Conservation (phyloP, 148 eudicot species). For the Diospyros kaki region DNA sequence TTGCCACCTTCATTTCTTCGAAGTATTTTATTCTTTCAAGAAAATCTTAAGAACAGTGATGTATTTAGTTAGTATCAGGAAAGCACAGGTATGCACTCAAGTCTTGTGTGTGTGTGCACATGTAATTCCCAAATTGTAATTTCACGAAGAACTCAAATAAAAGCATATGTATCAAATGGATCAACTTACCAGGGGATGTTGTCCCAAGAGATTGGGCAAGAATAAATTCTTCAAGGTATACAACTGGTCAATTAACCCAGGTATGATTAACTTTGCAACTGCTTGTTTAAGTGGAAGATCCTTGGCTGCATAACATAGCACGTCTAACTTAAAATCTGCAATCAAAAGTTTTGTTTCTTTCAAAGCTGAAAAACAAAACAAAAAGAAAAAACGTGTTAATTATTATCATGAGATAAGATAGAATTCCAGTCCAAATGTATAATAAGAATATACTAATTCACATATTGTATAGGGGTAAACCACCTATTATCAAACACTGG, state of each 20-base stretch:
- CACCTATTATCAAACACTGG: background rate
- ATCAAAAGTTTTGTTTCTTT: slow-evolving; percentile 59
- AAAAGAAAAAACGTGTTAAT: slow-evolving; percentile 8
- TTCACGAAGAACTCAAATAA: background rate
- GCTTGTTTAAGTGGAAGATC: slow-evolving; percentile 56
- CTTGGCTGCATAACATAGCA: slow-evolving; percentile 80
- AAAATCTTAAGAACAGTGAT: background rate
- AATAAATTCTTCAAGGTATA: slow-evolving; percentile 50
- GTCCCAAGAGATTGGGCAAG: slow-evolving; percentile 40
- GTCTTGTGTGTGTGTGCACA: background rate
- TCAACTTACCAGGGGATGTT: slow-evolving; percentile 56
- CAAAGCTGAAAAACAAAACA: slow-evolving; percentile 36
- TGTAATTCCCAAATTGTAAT: background rate
- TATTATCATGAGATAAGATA: slow-evolving; percentile 3
- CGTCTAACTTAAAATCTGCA: slow-evolving; percentile 65
- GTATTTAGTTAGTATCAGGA: background rate
- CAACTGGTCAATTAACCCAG: slow-evolving; percentile 77
- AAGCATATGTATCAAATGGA: background rate
- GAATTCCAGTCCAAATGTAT: background rate
- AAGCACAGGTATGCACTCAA: background rate
- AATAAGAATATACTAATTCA: background rate
- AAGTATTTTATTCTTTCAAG: background rate
- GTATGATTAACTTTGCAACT: slow-evolving; percentile 69
- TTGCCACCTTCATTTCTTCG: no score
- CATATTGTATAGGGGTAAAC: background rate